Base-by-base conservation (phyloP, 345 rosid species). In the Ailanthus altissimus region DNA sequence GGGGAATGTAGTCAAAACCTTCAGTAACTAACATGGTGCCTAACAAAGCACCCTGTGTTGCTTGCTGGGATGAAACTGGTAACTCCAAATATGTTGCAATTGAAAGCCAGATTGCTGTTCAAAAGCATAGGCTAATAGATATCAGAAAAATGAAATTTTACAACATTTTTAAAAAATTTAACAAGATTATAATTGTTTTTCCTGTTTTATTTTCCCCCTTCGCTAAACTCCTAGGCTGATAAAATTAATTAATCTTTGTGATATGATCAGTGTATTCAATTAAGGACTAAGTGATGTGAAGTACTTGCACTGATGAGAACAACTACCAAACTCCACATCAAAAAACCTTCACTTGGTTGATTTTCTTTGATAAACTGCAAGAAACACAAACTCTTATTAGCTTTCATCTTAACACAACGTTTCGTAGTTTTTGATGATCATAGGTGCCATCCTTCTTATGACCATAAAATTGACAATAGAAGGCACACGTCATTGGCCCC, bases 241-340 rank as follows among this genome's bases (percentile, higher is more conserved):
- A 32, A 32, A 32, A 32, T 59, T 21, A 45, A 68, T 57, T 11
- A 60, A 0, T 28, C 64, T 9, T 1, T 21, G 15, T 38, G 32
- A n/a, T 32, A 18, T 50, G 15, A 6, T 46, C 46, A 13, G 12
- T 15, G 49, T 3, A 21, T 54, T 51, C 15, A 74, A 49, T 61
- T 28, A 25, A 60, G 57, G 32, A 49, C 69, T 61, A 47, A 69
- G 76, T 42, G 51, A 14, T 54, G 40, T 26, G 18, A 74, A 58
- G 56, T 78, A 80, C 84, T 73, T 63, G 82, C 75, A 43, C 73
- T 80, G 62, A 80, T 43, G 50, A 82, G 75, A 76, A 70, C 85
- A 73, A 82, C 82, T 12, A 78, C 81, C 79, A 82, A 51, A 57
- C 82, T 80, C 83, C 85, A 80, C 82, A 85, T 82, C 60, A 82